A percentile compares a stretch with the other conserved stretches of the same genome.
These are phyloP conservation scores for Xylaria polymorpha DNA, from an alignment of 2,329 filamentous ascomycete species.

Conservation along the genomic window DNA sequence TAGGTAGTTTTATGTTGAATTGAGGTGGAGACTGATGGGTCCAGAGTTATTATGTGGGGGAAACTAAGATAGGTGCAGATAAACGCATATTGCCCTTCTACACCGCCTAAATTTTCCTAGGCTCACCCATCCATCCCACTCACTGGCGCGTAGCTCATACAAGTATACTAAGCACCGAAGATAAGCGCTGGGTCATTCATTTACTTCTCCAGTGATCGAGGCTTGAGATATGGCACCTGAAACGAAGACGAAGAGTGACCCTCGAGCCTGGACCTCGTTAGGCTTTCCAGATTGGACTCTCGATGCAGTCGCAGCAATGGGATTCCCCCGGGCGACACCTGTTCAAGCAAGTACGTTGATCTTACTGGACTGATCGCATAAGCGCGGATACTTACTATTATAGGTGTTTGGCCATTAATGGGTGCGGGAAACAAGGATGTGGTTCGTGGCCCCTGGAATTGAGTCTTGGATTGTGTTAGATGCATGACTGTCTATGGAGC, in stretches of 20 bases:
- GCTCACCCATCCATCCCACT: neutral
- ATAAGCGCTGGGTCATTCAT: neutral
- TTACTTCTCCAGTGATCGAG: neutral
- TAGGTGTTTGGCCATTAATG: constrained; percentile 80
- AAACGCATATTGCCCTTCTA: constrained; percentile 30
- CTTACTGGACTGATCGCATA: neutral
- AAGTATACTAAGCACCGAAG: neutral
- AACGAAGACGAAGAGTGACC: constrained; percentile 57
- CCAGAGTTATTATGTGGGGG: constrained; percentile 7
- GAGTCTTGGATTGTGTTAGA: neutral
- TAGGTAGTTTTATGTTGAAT: no score
- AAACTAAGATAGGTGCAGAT: constrained; percentile 24
- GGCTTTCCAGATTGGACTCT: constrained; percentile 84
- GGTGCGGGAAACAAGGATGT: constrained; percentile 59
- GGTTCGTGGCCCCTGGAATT: constrained; percentile 32
- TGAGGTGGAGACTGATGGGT: no score
- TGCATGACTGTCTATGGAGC: neutral
- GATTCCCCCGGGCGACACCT: constrained; percentile 88
- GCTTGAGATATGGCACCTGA: constrained; percentile 50
- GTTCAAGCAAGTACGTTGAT: constrained; percentile 79
- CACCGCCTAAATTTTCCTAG: constrained; percentile 40
- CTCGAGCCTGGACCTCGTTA: constrained; percentile 73
- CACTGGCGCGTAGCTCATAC: neutral
- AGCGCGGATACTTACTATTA: constrained; percentile 13
- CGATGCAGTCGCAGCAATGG: constrained; percentile 85